Evolutionary conservation across 225 moss, liverwort and hornwort genomes (phyloP).

Genomic region (Takakia lepidozioides): DNA sequence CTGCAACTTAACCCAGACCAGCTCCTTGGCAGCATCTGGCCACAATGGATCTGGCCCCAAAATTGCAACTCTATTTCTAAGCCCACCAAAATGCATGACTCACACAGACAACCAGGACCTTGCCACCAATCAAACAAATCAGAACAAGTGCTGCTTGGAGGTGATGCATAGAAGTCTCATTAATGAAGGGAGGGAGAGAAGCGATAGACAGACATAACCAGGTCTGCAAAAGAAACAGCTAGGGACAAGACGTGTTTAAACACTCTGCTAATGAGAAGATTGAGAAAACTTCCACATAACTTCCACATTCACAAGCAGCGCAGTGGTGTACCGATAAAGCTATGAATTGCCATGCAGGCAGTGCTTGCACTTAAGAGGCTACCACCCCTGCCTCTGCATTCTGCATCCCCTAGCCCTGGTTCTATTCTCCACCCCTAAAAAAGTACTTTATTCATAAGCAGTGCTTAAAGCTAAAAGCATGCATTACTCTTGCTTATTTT

Average conservation of each 20-base stretch:
- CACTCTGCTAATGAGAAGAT: neutral
- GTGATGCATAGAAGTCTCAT: neutral
- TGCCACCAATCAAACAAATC: no score
- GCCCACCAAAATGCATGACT: neutral
- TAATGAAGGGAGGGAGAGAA: neutral
- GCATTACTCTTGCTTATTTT: no score
- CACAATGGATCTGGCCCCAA: constrained; percentile 83
- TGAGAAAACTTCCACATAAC: neutral
- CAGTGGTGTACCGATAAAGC: constrained; percentile 50
- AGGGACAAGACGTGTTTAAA: no score
- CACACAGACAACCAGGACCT: neutral
- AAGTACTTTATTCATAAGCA: no score
- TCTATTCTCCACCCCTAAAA: no score
- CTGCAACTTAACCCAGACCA: constrained; percentile 79
- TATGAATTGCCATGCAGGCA: constrained; percentile 61
- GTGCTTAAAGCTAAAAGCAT: no score
- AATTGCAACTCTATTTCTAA: constrained; percentile 51
- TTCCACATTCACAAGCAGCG: neutral
- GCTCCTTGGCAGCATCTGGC: constrained; percentile 81
- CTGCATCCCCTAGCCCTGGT: constrained; percentile 68
- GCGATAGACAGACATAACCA: no score
- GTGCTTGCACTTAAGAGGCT: constrained; percentile 71
- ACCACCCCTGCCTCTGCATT: constrained; percentile 57
- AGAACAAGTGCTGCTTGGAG: neutral
- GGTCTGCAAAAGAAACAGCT: no score